These are phyloP conservation scores for Fennellomyces sp. DNA, from an alignment of 371 early-diverging fungal species.

Conservation along the genomic window DNA sequence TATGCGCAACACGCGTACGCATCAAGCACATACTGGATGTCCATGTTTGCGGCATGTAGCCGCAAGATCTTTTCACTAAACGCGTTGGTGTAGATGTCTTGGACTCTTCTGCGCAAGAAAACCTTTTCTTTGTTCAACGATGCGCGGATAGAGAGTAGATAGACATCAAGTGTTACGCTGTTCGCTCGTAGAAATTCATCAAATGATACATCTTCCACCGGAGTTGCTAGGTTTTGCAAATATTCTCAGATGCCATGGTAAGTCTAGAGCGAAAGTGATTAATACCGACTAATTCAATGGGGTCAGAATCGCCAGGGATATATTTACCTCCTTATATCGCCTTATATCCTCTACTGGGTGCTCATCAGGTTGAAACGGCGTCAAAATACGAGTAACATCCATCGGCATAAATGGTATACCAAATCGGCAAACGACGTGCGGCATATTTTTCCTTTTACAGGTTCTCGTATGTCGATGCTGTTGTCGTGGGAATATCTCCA, in stretches of 20 bases:
- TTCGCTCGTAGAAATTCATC: background rate
- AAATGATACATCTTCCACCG: background rate
- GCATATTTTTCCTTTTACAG: background rate
- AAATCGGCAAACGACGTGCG: background rate
- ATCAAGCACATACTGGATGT: conserved; percentile 1
- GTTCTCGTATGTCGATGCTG: background rate
- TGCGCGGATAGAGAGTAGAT: background rate
- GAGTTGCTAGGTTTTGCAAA: no score
- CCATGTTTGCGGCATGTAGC: background rate
- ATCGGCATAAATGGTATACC: background rate
- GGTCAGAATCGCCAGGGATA: background rate
- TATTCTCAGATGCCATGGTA: no score
- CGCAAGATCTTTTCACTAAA: background rate
- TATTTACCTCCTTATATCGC: background rate
- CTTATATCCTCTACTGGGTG: background rate
- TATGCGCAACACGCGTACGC: background rate
- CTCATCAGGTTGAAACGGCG: background rate
- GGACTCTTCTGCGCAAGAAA: background rate
- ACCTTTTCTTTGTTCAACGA: background rate
- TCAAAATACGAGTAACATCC: background rate
- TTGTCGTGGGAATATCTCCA: background rate
- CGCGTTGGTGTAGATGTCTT: background rate
- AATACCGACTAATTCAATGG: no score
- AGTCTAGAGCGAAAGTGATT: no score
- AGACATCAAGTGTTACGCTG: background rate